A percentile compares a stretch with the other conserved stretches of the same genome.
These are phyloP conservation scores for Collybia nuda DNA, from an alignment of 768 basidiomycete species.

Conservation along the genomic window DNA sequence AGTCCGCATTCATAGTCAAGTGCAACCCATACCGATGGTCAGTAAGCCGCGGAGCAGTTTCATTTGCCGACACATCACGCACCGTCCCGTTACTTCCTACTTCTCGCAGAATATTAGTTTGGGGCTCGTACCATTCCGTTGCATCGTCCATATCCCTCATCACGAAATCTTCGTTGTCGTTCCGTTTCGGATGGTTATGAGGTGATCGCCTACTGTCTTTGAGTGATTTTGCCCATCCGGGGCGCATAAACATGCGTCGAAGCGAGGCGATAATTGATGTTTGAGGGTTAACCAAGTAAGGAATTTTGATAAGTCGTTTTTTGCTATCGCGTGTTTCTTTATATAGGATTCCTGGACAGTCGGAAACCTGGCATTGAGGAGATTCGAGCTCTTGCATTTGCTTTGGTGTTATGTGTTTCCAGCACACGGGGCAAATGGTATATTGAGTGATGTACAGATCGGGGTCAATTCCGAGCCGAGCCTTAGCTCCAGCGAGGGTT, in stretches of 20 bases:
- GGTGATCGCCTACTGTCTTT: slow-evolving; percentile 9
- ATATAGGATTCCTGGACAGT: slow-evolving; percentile 13
- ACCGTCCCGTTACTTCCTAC: slow-evolving; percentile 13
- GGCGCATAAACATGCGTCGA: slow-evolving; percentile 14
- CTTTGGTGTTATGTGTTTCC: too few species aligned
- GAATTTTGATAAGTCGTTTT: slow-evolving; percentile 3
- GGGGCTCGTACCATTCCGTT: slow-evolving; percentile 12
- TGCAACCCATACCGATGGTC: too few species aligned
- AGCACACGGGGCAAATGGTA: too few species aligned
- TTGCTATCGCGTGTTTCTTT: slow-evolving; percentile 6
- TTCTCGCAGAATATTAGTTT: slow-evolving; percentile 11
- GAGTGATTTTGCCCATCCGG: neutral
- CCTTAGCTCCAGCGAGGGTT: too few species aligned
- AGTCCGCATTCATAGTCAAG: too few species aligned
- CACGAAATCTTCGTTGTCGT: slow-evolving; percentile 19
- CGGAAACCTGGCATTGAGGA: slow-evolving; percentile 7
- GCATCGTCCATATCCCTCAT: slow-evolving; percentile 23
- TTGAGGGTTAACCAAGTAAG: slow-evolving; percentile 14
- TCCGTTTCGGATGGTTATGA: slow-evolving; percentile 11
- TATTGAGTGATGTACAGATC: too few species aligned
- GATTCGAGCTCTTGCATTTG: slow-evolving; percentile 1
- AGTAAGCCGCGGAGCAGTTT: too few species aligned
- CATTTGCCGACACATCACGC: too few species aligned
- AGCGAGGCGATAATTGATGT: slow-evolving; percentile 20
- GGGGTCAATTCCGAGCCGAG: too few species aligned